phyloP scores from a whole-genome alignment of 2,329 filamentous ascomycete genomes.

The Dactylellina parvicollis region DNA sequence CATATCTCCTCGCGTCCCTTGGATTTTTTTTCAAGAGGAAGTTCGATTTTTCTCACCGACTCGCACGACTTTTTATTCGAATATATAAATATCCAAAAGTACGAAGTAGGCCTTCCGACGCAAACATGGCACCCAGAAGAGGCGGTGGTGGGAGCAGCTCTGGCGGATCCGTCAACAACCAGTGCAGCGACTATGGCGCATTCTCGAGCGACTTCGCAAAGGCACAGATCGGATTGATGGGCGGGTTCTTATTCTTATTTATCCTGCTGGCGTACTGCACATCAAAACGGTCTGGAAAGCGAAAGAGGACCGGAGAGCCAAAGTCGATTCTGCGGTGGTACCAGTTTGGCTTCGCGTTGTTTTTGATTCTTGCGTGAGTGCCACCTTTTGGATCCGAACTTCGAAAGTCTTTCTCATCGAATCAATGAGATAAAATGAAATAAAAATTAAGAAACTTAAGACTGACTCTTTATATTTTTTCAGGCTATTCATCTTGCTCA shows the following conservation, averaged over 20 bases:
- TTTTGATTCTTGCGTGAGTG: conserved; percentile 43
- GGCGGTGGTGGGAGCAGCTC: conserved; percentile 8
- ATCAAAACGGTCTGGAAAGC: conserved; percentile 16
- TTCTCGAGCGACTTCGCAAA: conserved; percentile 20
- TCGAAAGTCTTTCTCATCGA: neutral
- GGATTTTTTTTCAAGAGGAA: neutral
- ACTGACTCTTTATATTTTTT: neutral
- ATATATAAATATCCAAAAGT: neutral
- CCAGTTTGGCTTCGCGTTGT: conserved; percentile 37
- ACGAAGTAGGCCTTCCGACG: neutral
- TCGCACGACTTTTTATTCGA: neutral
- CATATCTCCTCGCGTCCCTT: neutral
- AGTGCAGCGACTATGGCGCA: conserved; percentile 29
- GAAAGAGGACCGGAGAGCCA: conserved; percentile 27
- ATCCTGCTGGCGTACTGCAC: conserved; percentile 18
- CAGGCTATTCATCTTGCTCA: conserved; percentile 34
- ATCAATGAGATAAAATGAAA: conserved; percentile 2
- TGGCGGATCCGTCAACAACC: conserved; percentile 17
- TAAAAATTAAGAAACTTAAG: neutral
- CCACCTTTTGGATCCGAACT: neutral
- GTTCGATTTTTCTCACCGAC: neutral
- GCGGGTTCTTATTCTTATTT: conserved; percentile 32
- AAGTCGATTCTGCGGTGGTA: conserved; percentile 47
- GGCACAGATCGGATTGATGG: conserved; percentile 34
- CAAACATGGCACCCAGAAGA: conserved; percentile 43